phyloP scores from a whole-genome alignment of 1,139 yeast species.

The Sugiyamaella paludigena region DNA sequence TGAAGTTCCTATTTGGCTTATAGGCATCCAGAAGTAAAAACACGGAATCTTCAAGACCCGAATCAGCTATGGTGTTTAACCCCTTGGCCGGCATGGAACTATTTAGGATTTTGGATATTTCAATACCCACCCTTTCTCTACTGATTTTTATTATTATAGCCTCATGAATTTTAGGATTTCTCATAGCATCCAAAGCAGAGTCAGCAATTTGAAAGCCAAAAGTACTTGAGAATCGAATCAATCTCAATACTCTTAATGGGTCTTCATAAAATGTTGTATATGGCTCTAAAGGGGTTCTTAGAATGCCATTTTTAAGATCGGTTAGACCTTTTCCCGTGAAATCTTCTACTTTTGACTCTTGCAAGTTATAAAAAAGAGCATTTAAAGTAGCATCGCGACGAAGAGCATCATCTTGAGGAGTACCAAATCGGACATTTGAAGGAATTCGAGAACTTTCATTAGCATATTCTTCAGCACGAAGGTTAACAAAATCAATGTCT shows the following conservation, averaged over 20 bases:
- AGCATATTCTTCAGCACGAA: slow-evolving; percentile 83
- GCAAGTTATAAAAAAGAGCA: slow-evolving; percentile 83
- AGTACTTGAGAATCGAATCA: slow-evolving; percentile 81
- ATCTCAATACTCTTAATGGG: slow-evolving; percentile 81
- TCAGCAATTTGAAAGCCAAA: slow-evolving; percentile 65
- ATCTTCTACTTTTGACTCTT: slow-evolving; percentile 70
- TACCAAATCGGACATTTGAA: slow-evolving; percentile 57
- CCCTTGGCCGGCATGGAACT: slow-evolving; percentile 66
- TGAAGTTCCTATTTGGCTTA: slow-evolving; percentile 4
- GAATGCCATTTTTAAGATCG: slow-evolving; percentile 66
- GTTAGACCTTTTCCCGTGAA: slow-evolving; percentile 70
- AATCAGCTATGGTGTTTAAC: slow-evolving; percentile 53
- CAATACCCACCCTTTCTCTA: slow-evolving; percentile 87
- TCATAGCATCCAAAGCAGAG: slow-evolving; percentile 66
- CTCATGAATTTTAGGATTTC: slow-evolving; percentile 50
- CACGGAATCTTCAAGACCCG: slow-evolving; percentile 56
- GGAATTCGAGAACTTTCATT: slow-evolving; percentile 76
- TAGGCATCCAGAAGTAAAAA: slow-evolving; percentile 40
- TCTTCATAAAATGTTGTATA: slow-evolving; percentile 84
- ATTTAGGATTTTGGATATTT: slow-evolving; percentile 69
- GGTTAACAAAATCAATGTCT: slow-evolving; percentile 89
- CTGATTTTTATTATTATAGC: slow-evolving; percentile 75
- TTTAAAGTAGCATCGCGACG: slow-evolving; percentile 92
- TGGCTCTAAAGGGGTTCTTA: slow-evolving; percentile 87
- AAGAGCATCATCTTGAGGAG: slow-evolving; percentile 86